Evolutionary conservation across 2,329 filamentous ascomycete genomes (phyloP), one percentile per base, ranked within the genome.

Genomic region (Sporothrix protearum): DNA sequence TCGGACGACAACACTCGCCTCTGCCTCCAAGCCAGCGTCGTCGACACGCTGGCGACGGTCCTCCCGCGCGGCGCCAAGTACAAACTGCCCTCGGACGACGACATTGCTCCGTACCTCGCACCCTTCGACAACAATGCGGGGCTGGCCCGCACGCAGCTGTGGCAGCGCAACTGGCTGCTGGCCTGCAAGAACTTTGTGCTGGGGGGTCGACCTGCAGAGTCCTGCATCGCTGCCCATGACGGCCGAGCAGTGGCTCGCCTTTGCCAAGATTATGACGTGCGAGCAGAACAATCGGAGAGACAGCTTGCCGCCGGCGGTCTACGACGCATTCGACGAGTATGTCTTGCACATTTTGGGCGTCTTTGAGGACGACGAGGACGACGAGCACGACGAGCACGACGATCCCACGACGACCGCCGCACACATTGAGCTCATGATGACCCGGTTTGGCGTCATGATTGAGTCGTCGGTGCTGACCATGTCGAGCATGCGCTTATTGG

Each of bases 241-340:
- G 16, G 25, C 63, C 19, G 63, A 49, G 14, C 63, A 67, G 63
- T 67, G 63, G 63, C 28, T 36, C 9, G 16, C 19, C 4, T 51
- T 67, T 51, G 63, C 63, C 5, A 45, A 28, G 19, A 19, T 51
- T 19, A 67, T 67, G 63, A 67, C 63, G 14, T 51, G 63, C 28
- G 63, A 67, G 45, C 45, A 51, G 28, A 67, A 67, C 63, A 67
- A 67, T 28, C 25, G 63, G 5, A 14, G 63, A 3, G 63, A 67
- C 28, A 6, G 10, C 2, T 9, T 67, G 45, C 63, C 63, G 42
- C 45, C 45, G 25, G 63, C 42, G 7, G 47, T 19, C 16, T 55
- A 53, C n/a, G 47, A 53, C 7, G 47, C 47, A 9, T 68, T 68
- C 55, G 47, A 55, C 47, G 64, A 68, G 64, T 68, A 68, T n/a